These are phyloP conservation scores for Chalciporus sphaerocephalus DNA, from an alignment of 768 basidiomycete species.

Conservation along the genomic window DNA sequence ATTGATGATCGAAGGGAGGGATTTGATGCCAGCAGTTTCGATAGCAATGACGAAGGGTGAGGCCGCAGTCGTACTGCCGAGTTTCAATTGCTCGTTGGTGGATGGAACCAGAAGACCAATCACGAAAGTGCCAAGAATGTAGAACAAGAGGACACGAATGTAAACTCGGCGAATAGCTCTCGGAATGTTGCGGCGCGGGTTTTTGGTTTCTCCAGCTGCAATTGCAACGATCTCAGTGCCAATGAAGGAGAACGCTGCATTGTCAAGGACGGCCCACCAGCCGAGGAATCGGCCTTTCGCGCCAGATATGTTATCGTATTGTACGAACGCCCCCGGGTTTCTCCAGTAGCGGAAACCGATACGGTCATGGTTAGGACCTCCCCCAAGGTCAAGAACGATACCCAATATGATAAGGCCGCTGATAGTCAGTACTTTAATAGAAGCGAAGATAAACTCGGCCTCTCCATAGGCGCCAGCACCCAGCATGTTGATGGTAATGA, in stretches of 20 bases:
- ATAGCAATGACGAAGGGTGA: slow-evolving; percentile 94
- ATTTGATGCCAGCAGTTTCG: slow-evolving; percentile 77
- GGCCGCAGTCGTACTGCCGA: slow-evolving; percentile 54
- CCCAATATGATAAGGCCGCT: slow-evolving; percentile 67
- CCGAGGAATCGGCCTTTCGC: slow-evolving; percentile 73
- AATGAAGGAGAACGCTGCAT: slow-evolving; percentile 91
- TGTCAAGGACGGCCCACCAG: slow-evolving; percentile 67
- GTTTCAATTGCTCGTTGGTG: slow-evolving; percentile 49
- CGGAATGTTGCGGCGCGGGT: slow-evolving; percentile 69
- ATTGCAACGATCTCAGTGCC: slow-evolving; percentile 94
- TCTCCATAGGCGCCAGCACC: slow-evolving; percentile 81
- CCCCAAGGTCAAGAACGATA: slow-evolving; percentile 79
- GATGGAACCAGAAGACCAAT: slow-evolving; percentile 85
- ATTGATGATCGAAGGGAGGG: slow-evolving; percentile 80
- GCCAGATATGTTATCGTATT: slow-evolving; percentile 61
- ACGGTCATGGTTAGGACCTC: slow-evolving; percentile 78
- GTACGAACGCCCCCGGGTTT: slow-evolving; percentile 83
- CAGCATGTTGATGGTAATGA: slow-evolving; percentile 69
- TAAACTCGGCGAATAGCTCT: slow-evolving; percentile 57
- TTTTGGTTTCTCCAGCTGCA: slow-evolving; percentile 87
- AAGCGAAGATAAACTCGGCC: slow-evolving; percentile 83
- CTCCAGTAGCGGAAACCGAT: slow-evolving; percentile 67
- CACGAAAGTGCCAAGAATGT: slow-evolving; percentile 60
- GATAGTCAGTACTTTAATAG: slow-evolving; percentile 88
- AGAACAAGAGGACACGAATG: slow-evolving; percentile 80